phyloP scores from a whole-genome alignment of 2,329 filamentous ascomycete species.

The Xylariales sp. region DNA sequence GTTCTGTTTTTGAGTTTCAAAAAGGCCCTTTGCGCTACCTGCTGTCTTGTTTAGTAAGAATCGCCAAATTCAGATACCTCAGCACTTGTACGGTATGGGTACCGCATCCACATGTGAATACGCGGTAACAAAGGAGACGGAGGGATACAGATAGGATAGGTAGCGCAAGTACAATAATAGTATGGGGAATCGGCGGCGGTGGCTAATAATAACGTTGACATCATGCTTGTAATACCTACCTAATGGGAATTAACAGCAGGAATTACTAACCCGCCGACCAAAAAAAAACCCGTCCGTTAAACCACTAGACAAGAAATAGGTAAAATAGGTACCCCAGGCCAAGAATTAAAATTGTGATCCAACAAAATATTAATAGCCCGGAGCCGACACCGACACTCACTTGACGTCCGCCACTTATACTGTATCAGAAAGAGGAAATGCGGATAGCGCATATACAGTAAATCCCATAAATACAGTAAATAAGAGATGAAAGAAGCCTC shows the following conservation, averaged over 20 bases:
- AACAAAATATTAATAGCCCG: slow-evolving; percentile 7
- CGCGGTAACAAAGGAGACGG: neutral
- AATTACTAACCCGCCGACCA: slow-evolving; percentile 29
- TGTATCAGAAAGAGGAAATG: slow-evolving; percentile 17
- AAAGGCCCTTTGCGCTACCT: slow-evolving; percentile 19
- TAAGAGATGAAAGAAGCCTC: neutral
- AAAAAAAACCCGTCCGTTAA: slow-evolving; percentile 9
- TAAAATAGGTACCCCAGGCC: slow-evolving; percentile 4
- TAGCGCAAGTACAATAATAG: neutral
- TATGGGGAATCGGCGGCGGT: slow-evolving; percentile 16
- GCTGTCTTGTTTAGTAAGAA: slow-evolving; percentile 25
- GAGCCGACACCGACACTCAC: slow-evolving; percentile 25
- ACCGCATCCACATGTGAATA: slow-evolving; percentile 23
- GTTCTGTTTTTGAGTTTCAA: slow-evolving; percentile 23
- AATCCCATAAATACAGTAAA: neutral
- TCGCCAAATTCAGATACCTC: slow-evolving; percentile 4
- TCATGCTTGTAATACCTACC: slow-evolving; percentile 35
- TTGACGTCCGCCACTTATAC: slow-evolving; percentile 18
- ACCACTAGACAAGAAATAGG: neutral
- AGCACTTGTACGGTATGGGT: slow-evolving; percentile 27
- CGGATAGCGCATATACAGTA: neutral
- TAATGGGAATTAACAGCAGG: slow-evolving; percentile 29
- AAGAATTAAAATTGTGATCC: slow-evolving; percentile 26
- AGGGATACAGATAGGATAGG: neutral
- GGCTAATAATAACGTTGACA: slow-evolving; percentile 32